Conservation (phyloP, 257 asterid genomes). For the Perilla frutescens region DNA sequence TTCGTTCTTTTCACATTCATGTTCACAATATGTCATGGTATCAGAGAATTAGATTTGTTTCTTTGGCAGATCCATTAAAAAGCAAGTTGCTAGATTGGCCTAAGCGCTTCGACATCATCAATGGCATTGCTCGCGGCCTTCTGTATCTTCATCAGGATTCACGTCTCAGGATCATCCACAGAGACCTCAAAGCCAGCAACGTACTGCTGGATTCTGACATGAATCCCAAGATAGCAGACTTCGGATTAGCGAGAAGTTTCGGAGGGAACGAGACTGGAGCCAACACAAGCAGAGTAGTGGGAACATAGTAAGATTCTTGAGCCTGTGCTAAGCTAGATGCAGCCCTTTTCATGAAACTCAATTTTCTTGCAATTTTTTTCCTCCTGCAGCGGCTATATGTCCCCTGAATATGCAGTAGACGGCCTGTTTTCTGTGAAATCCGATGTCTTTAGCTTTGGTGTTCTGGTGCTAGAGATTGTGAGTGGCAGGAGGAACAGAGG, state of each 20-base stretch:
- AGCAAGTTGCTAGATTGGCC: slow-evolving; percentile 27
- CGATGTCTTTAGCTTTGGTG: slow-evolving; percentile 34
- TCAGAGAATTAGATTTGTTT: background rate
- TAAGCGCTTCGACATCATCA: slow-evolving; percentile 22
- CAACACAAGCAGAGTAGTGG: slow-evolving; percentile 31
- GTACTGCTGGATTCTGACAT: slow-evolving; percentile 17
- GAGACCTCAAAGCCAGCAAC: slow-evolving; percentile 31
- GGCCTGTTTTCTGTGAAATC: slow-evolving; percentile 31
- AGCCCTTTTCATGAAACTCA: background rate
- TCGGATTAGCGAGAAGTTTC: slow-evolving; percentile 28
- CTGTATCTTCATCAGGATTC: slow-evolving; percentile 35
- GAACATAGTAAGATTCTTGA: slow-evolving; percentile 31
- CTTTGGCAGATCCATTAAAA: slow-evolving; percentile 19
- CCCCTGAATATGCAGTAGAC: slow-evolving; percentile 30
- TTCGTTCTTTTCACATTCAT: background rate
- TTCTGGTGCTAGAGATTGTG: slow-evolving; percentile 26
- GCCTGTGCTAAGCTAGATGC: background rate
- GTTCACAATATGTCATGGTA: background rate
- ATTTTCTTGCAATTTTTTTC: background rate
- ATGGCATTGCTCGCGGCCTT: slow-evolving; percentile 34
- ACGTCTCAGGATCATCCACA: slow-evolving; percentile 30
- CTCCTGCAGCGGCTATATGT: slow-evolving; percentile 24
- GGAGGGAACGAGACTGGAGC: slow-evolving; percentile 28
- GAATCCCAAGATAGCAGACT: slow-evolving; percentile 33
- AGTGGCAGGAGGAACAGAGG: slow-evolving; percentile 34